Evolutionary conservation across 2,329 filamentous ascomycete species (phyloP).

Genomic region (Blastomyces emzantsi): DNA sequence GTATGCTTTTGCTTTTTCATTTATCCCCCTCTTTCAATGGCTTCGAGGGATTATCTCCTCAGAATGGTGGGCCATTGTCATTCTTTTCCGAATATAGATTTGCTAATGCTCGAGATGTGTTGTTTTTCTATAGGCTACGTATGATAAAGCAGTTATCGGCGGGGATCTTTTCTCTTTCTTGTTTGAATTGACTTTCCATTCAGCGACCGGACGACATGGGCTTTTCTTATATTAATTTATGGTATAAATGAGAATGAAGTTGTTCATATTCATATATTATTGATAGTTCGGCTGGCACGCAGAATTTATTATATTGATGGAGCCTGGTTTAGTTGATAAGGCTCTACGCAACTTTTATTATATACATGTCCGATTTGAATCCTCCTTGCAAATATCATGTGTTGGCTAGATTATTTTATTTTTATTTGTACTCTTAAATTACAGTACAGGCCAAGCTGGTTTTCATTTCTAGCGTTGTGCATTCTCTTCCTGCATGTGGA

Average conservation of each 20-base stretch:
- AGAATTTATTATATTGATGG: not conserved
- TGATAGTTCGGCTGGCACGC: not conserved
- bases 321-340: not conserved
- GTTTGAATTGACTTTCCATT: conserved; percentile 4
- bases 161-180: conserved; percentile 1
- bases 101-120: conserved; percentile 3
- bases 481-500: not conserved
- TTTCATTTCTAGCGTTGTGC: not conserved
- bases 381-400: not conserved
- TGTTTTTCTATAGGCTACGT: conserved; percentile 8
- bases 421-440: not conserved
- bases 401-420: not conserved
- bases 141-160: not conserved
- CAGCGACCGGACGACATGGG: not conserved
- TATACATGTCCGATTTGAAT: not conserved
- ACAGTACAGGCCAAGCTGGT: not conserved
- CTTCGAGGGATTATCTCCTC: not conserved
- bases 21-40: not conserved
- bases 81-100: not conserved
- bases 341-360: not conserved
- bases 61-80: not conserved
- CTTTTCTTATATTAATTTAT: conserved; percentile 3
- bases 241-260: not conserved
- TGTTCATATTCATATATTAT: not conserved
- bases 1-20: conserved; percentile 28